These are phyloP conservation scores for Ascosphaera pollenicola DNA, from an alignment of 2,329 filamentous ascomycete species.

Conservation along the genomic window DNA sequence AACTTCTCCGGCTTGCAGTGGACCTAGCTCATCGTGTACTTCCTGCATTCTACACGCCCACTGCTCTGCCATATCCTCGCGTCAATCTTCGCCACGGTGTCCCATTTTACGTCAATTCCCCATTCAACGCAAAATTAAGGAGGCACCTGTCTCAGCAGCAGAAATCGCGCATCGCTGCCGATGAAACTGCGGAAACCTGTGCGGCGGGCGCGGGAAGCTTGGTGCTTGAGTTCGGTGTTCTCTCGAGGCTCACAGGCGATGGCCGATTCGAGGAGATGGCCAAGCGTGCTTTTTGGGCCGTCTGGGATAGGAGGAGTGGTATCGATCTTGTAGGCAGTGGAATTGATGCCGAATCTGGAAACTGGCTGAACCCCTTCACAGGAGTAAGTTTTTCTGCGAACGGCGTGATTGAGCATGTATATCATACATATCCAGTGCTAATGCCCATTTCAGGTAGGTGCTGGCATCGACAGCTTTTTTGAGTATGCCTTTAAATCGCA, in stretches of 20 bases:
- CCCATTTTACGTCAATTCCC: constrained; percentile 77
- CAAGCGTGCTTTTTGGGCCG: constrained; percentile 87
- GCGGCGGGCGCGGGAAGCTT: constrained; percentile 92
- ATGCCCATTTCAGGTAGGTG: constrained; percentile 41
- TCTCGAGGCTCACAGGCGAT: constrained; percentile 75
- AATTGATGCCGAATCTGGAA: constrained; percentile 74
- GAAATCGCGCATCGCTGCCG: constrained; percentile 10
- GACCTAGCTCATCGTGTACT: constrained; percentile 68
- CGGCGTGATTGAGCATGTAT: background rate
- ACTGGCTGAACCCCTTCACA: constrained; percentile 75
- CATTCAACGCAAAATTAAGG: constrained; percentile 33
- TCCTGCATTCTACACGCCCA: constrained; percentile 78
- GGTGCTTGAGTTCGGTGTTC: constrained; percentile 75
- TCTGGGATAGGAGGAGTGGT: constrained; percentile 72
- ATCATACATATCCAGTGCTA: constrained; percentile 2
- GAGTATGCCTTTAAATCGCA: constrained; percentile 94
- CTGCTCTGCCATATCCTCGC: constrained; percentile 80
- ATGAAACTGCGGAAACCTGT: constrained; percentile 85
- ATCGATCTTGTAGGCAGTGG: constrained; percentile 79
- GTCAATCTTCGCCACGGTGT: constrained; percentile 83
- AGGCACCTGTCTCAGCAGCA: constrained; percentile 2
- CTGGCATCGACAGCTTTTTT: constrained; percentile 94
- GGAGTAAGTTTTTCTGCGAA: constrained; percentile 26
- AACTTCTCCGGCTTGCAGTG: constrained; percentile 68
- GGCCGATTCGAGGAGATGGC: constrained; percentile 70